Percentiles rank a stretch among this genome's conserved stretches.
These are phyloP conservation scores for Russula emetica DNA, from an alignment of 768 basidiomycete genomes.

Conservation along the genomic window DNA sequence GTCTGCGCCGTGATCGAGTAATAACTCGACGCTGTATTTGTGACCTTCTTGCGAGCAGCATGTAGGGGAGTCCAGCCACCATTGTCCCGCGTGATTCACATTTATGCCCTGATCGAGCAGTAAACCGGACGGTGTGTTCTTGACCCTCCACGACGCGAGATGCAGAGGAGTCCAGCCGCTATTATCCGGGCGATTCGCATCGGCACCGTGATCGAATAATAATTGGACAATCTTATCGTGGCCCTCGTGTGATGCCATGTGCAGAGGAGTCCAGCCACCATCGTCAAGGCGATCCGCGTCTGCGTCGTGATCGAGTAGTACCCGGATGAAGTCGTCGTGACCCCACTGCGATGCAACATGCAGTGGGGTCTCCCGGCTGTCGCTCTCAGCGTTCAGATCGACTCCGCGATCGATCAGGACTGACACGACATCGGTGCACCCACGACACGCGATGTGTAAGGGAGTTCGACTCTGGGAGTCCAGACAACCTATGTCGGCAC, in stretches of 20 bases:
- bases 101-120: too few species aligned
- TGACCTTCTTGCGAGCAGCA: too few species aligned
- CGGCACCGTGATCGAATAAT: neutral
- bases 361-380: neutral
- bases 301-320: neutral
- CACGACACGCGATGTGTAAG: neutral
- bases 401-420: neutral
- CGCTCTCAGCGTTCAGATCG: neutral
- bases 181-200: neutral
- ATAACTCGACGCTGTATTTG: too few species aligned
- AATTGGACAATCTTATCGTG: neutral
- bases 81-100: too few species aligned
- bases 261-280: neutral
- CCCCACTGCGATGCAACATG: neutral
- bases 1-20: too few species aligned
- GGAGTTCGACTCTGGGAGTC: neutral
- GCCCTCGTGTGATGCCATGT: neutral
- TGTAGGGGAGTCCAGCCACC: neutral
- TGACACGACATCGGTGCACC: too few species aligned
- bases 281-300: neutral
- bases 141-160: too few species aligned
- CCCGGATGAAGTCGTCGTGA: too few species aligned
- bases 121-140: too few species aligned
- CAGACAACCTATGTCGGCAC: neutral
- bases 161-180: too few species aligned